phyloP scores from a whole-genome alignment of 2,329 filamentous ascomycete genomes.

The Fulvia fulva region DNA sequence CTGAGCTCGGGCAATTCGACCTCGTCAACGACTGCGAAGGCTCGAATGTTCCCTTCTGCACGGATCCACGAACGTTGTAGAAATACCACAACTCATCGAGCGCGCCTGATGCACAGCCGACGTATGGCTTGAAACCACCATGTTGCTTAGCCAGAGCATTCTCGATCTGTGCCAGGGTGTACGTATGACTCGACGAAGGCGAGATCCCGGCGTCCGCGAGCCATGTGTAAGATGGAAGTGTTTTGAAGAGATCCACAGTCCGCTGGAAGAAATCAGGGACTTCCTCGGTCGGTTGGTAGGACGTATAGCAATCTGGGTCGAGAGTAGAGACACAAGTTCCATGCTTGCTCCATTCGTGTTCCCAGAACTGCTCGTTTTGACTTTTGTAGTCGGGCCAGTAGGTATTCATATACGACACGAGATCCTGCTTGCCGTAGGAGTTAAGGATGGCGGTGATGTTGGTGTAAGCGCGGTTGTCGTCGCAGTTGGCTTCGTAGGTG shows the following conservation, averaged over 20 bases:
- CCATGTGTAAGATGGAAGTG: constrained; percentile 60
- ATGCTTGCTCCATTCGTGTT: constrained; percentile 54
- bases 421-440: constrained; percentile 50
- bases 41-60: constrained; percentile 60
- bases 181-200: constrained; percentile 54
- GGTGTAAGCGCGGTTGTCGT: constrained; percentile 56
- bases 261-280: constrained; percentile 66
- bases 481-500: constrained; percentile 64
- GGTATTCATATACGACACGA: constrained; percentile 63
- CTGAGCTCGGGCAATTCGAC: constrained; percentile 58
- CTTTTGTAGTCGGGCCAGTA: constrained; percentile 70
- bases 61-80: constrained; percentile 58
- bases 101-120: constrained; percentile 51
- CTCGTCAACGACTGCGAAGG: constrained; percentile 51
- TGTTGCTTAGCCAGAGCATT: constrained; percentile 51
- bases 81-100: constrained; percentile 60
- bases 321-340: constrained; percentile 71
- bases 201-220: constrained; percentile 59
- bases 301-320: constrained; percentile 59
- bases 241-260: constrained; percentile 62
- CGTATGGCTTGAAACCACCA: constrained; percentile 55
- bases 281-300: constrained; percentile 57
- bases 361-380: constrained; percentile 62
- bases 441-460: constrained; percentile 63
- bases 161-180: constrained; percentile 57